phyloP scores from a whole-genome alignment of 2,329 filamentous ascomycete genomes.

The Aureobasidium melanogenum region DNA sequence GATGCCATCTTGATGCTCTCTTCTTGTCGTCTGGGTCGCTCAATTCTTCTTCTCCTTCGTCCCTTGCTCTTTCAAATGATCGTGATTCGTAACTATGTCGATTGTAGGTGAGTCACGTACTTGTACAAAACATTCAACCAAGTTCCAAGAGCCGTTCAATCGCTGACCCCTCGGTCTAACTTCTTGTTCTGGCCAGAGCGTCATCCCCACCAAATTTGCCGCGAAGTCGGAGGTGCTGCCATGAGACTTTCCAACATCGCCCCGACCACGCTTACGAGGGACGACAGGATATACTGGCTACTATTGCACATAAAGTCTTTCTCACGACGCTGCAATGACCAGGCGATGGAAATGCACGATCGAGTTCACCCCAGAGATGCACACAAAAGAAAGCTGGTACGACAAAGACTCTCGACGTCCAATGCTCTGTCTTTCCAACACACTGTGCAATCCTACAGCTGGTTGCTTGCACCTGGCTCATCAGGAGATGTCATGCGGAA shows the following conservation, averaged over 20 bases:
- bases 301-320: too few relatives aligned
- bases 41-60: not conserved
- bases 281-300: too few relatives aligned
- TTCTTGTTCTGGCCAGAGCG: conserved; percentile 9
- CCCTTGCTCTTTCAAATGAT: not conserved
- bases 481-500: too few relatives aligned
- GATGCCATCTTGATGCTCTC: conserved; percentile 21
- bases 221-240: conserved; percentile 1
- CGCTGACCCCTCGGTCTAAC: not conserved
- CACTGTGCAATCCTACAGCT: too few relatives aligned
- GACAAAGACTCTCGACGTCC: too few relatives aligned
- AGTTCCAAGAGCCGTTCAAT: conserved; percentile 1
- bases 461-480: too few relatives aligned
- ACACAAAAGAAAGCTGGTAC: too few relatives aligned
- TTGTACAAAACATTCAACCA: not conserved
- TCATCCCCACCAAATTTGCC: not conserved
- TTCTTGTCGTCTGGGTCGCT: not conserved
- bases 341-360: too few relatives aligned
- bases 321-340: too few relatives aligned
- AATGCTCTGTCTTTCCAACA: too few relatives aligned
- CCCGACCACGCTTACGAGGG: not conserved
- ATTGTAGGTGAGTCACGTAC: not conserved
- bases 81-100: not conserved
- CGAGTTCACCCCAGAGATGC: too few relatives aligned
- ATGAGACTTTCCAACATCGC: not conserved